phyloP scores from a whole-genome alignment of 2,329 filamentous ascomycete genomes.

The Trichophyton schoenleinii region DNA sequence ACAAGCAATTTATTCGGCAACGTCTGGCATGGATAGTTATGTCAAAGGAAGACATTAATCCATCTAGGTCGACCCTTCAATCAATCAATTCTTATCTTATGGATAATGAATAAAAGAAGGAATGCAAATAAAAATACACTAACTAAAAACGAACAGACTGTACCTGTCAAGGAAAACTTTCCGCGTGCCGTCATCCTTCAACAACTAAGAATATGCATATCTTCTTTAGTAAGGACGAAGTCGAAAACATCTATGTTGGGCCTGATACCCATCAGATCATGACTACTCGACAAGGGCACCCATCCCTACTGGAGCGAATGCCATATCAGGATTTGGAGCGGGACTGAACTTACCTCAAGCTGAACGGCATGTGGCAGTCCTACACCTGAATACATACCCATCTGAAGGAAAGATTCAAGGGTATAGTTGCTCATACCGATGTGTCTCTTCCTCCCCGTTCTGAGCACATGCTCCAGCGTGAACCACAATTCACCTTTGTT shows the following conservation, averaged over 20 bases:
- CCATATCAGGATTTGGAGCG: slow-evolving; percentile 65
- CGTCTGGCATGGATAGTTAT: slow-evolving; percentile 73
- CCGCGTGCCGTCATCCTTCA: slow-evolving; percentile 35
- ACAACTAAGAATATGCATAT: slow-evolving; percentile 44
- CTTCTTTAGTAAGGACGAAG: slow-evolving; percentile 45
- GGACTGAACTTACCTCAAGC: slow-evolving; percentile 48
- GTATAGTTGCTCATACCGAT: slow-evolving; percentile 67
- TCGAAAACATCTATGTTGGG: slow-evolving; percentile 53
- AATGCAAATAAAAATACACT: too few relatives aligned
- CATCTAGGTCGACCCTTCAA: slow-evolving; percentile 72
- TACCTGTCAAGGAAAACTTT: too few relatives aligned
- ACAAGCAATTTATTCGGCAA: slow-evolving; percentile 65
- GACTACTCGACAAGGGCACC: slow-evolving; percentile 58
- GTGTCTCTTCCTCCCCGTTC: slow-evolving; percentile 47
- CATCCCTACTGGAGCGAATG: slow-evolving; percentile 73
- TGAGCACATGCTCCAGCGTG: slow-evolving; percentile 50
- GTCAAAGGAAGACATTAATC: slow-evolving; percentile 65
- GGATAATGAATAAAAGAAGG: slow-evolving; percentile 24
- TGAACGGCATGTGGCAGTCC: slow-evolving; percentile 65
- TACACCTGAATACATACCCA: slow-evolving; percentile 51
- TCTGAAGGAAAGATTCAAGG: slow-evolving; percentile 54
- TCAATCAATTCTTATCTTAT: slow-evolving; percentile 87
- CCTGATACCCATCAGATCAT: slow-evolving; percentile 26
- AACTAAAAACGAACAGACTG: too few relatives aligned
- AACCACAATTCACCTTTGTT: slow-evolving; percentile 50